Conservation (phyloP, 192 early-diverging fungal genomes). For the Entomortierella lignicola region DNA sequence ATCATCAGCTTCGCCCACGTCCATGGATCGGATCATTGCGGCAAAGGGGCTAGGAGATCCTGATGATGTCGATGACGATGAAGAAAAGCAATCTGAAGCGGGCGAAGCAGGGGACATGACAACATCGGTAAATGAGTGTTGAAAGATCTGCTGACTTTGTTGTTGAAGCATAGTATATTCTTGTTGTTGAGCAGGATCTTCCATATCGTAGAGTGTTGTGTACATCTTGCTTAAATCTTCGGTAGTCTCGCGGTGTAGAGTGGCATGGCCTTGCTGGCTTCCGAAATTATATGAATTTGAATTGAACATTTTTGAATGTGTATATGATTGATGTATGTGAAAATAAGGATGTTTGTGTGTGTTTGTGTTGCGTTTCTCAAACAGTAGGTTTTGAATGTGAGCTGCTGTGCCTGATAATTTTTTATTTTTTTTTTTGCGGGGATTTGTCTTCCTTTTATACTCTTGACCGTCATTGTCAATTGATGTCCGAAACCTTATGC, state of each 20-base stretch:
- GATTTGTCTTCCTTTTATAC: neutral
- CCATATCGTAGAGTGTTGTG: slow-evolving; percentile 33
- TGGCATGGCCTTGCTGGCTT: neutral
- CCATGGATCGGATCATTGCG: slow-evolving; percentile 12
- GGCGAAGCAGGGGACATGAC: slow-evolving; percentile 16
- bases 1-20: slow-evolving; percentile 19
- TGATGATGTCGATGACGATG: slow-evolving; percentile 7
- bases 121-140: neutral
- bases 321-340: neutral
- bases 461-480: neutral
- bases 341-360: neutral
- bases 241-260: slow-evolving; percentile 19
- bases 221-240: slow-evolving; percentile 35
- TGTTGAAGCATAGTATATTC: slow-evolving; percentile 9
- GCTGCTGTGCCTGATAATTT: neutral
- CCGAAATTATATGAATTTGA: slow-evolving; percentile 5
- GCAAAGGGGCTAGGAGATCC: slow-evolving; percentile 20
- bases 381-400: neutral
- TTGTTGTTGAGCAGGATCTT: slow-evolving; percentile 23
- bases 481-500: neutral
- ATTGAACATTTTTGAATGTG: slow-evolving; percentile 1
- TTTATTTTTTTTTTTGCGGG: neutral
- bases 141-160: neutral
- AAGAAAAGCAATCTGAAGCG: slow-evolving; percentile 10
- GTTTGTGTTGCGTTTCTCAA: neutral